Evolutionary conservation across 805 yeast genomes (phyloP).

Genomic region (Ogataea neopini): DNA sequence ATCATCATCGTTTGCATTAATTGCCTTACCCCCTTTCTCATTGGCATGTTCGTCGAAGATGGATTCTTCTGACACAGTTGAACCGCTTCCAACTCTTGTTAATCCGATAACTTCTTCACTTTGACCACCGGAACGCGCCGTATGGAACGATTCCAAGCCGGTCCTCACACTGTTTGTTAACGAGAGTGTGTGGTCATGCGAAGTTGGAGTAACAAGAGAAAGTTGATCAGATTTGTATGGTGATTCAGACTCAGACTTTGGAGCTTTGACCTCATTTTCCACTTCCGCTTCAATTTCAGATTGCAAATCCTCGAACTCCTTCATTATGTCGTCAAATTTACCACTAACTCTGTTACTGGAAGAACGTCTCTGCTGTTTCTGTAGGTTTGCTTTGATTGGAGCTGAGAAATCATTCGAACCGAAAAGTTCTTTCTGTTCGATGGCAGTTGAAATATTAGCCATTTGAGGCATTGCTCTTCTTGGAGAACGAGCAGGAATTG

Average conservation of each 20-base stretch:
- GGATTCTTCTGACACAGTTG: constrained; percentile 20
- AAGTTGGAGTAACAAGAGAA: constrained; percentile 5
- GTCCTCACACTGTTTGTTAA: constrained; percentile 20
- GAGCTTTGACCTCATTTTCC: constrained; percentile 6
- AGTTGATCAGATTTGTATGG: not conserved
- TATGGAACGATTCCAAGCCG: constrained; percentile 29
- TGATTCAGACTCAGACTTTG: not conserved
- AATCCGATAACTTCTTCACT: constrained; percentile 6
- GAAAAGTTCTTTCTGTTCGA: not conserved
- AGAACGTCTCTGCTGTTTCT: constrained; percentile 8
- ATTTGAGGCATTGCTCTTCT: constrained; percentile 22
- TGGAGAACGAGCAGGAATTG: constrained; percentile 36
- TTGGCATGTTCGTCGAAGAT: constrained; percentile 16
- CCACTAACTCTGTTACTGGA: constrained; percentile 22
- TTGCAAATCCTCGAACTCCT: constrained; percentile 33
- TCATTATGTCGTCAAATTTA: constrained; percentile 35
- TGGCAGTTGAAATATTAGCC: constrained; percentile 3
- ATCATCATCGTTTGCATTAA: constrained; percentile 13
- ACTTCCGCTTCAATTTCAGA: constrained; percentile 29
- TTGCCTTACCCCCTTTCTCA: not conserved
- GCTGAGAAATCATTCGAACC: not conserved
- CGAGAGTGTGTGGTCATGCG: constrained; percentile 13
- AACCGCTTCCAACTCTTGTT: constrained; percentile 13
- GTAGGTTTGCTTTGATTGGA: not conserved
- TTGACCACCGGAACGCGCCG: constrained; percentile 17